Conservation (phyloP, 495 filamentous ascomycete species). For the Penicillium fimorum region DNA sequence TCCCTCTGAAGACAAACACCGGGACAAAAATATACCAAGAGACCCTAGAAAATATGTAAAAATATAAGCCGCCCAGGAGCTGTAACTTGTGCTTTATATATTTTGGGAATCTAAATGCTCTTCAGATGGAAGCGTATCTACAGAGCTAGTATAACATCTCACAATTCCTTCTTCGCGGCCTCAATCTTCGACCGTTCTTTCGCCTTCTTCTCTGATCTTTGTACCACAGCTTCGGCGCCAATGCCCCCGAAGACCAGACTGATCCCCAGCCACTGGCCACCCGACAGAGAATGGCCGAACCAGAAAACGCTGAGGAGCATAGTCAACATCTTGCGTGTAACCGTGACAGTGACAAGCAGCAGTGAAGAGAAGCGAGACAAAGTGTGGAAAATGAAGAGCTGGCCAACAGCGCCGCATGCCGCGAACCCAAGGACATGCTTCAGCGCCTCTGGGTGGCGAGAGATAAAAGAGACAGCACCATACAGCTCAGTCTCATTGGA, state of each 20-base stretch:
- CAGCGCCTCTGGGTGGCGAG: constrained; percentile 70
- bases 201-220: constrained; percentile 76
- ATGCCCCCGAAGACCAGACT: constrained; percentile 92
- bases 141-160: constrained; percentile 6
- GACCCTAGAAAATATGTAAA: background rate
- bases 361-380: constrained; percentile 87
- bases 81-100: constrained; percentile 1
- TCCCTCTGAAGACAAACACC: background rate
- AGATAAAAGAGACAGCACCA: constrained; percentile 77
- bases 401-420: constrained; percentile 87
- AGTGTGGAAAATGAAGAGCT: constrained; percentile 98
- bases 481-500: constrained; percentile 65
- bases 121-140: constrained; percentile 10
- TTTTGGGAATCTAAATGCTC: constrained; percentile 4
- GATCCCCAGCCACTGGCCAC: constrained; percentile 91
- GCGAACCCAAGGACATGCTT: constrained; percentile 87
- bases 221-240: constrained; percentile 82
- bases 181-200: constrained; percentile 68
- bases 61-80: background rate
- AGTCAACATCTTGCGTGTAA: constrained; percentile 97
- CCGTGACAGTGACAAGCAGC: constrained; percentile 91
- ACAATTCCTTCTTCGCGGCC: constrained; percentile 44
- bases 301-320: constrained; percentile 95
- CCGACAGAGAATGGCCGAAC: constrained; percentile 82
- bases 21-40: background rate